Evolutionary conservation across 345 rosid genomes (phyloP), one percentile per base, ranked within the genome.

Genomic region (Xanthoceras sorbifolium): DNA sequence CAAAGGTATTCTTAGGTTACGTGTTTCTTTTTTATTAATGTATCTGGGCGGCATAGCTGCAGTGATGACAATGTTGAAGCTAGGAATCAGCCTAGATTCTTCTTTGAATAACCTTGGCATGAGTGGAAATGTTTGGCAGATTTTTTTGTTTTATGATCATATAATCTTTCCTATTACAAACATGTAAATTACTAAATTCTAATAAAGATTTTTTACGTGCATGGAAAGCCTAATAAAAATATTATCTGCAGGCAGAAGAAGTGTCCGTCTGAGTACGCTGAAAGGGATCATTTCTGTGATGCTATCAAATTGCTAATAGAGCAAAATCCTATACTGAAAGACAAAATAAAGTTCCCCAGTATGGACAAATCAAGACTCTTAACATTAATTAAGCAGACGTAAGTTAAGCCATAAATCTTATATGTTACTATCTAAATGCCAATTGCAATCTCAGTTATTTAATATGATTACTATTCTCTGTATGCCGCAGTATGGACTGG

Each of bases 101-200:
- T 72, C 54, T 72, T 59, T 71, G 64, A 55, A 71, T 64, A 72
- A 40, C 32, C 15, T 25, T 25, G 32, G 54, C 67, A 40, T 38
- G 67, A 26, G 26, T 64, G 4, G 38, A 72, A 18, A 34, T 23
- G 2, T 22, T 25, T 38, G 23, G 74, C 64, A 5, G n/a, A 34
- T 48, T 3, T 9, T 36, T 50, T 50, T 17, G 20, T 50, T 50
- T 50, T 50, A 15, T 50, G n/a, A 50, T 59, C 87, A 83, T 81
- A 84, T 84, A 76, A 84, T 88, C 32, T 15, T 42, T 44, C 44
- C 22, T 40, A 86, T 11, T 50, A 91, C n/a, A 85, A 83, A 89
- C 55, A 50, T 50, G 55, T 50, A 60, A 80, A n/a, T n/a, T n/a
- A n/a, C n/a, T n/a, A n/a, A n/a, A 3, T 2, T 25, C 34, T 44